Base-by-base conservation (phyloP, 2,329 filamentous ascomycete species). In the Paecilomyces dactylethromorphus region DNA sequence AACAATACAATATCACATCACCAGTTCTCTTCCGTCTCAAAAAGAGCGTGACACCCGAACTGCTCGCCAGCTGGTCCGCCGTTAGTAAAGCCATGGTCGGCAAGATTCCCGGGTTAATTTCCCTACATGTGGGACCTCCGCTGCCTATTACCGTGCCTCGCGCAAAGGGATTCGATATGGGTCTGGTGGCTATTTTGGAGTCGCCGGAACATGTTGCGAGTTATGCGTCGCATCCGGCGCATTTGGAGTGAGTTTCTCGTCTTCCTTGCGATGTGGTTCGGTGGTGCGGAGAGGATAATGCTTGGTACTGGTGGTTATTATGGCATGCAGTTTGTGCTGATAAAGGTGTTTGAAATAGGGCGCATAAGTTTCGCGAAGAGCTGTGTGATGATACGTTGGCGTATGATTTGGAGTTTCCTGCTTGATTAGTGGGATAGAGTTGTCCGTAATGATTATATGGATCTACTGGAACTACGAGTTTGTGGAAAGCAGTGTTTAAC, bases 211-310 rank as follows among this genome's bases (percentile, higher is more conserved):
- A 79, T 67, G 62, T 80, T 3, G 66, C 69, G 53, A 70, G 68
- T 10, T 81, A 80, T 69, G 77, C 75, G 3, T 65, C 66, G 53
- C 78, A 80, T 69, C 77, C 77, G 52, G 77, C 76, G 29, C 79
- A 81, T 68, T 59, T 75, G 59, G 72, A 74, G 78, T 80, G 69
- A 57, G 74, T 71, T 55, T 51, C 29, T 26, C 56, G 55, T 56
- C 21, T 39, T 56, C 15, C 11, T 54, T 15, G 58, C n/a, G 26
- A 52, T 52, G 32, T 15, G 31, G 18, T 2, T 53, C 29, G 10
- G 45, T 56, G 21, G 54, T 18, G 8, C 57, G 18, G 45, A 56
- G 12, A 11, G 60, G 33, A 56, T 52, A 51, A 55, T n/a, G 2
- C 3, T 29, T 29, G 26, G 26, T 4, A 29, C 7, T 4, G 26